These are phyloP conservation scores for Hyparrhenia diplandra DNA, from an alignment of 176 grass and related monocot genomes.

Conservation along the genomic window DNA sequence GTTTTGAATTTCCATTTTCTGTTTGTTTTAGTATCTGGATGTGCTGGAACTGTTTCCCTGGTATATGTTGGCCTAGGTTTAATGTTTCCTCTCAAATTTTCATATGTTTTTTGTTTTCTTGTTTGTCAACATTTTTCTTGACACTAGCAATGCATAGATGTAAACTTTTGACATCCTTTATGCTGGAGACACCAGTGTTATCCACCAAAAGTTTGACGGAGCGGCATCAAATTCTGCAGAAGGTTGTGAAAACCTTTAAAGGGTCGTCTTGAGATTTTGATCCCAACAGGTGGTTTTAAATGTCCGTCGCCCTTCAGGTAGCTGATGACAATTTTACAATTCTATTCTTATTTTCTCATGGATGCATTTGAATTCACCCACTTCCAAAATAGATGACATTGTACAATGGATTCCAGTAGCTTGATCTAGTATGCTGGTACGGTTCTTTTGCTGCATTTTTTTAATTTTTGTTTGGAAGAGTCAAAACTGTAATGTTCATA, in stretches of 20 bases:
- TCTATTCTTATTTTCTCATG: neutral
- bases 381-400: neutral
- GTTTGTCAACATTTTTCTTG: constrained; percentile 45
- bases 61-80: constrained; percentile 15
- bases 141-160: constrained; percentile 57
- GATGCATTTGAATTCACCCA: neutral
- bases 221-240: constrained; percentile 63
- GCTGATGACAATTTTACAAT: constrained; percentile 1
- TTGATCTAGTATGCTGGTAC: constrained; percentile 9
- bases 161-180: constrained; percentile 98
- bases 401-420: neutral
- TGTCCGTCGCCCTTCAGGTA: constrained; percentile 58
- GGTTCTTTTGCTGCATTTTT: neutral
- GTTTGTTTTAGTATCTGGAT: constrained; percentile 7
- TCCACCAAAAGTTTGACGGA: constrained; percentile 87
- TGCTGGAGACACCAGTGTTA: constrained; percentile 85
- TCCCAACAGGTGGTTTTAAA: constrained; percentile 77
- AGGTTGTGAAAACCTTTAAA: constrained; percentile 78
- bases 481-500: neutral
- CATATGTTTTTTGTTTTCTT: constrained; percentile 20
- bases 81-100: neutral
- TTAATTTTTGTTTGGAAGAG: constrained; percentile 22
- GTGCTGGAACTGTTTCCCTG: constrained; percentile 3
- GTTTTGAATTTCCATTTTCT: neutral
- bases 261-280: constrained; percentile 75